Percentiles rank a stretch among this genome's conserved stretches.
These are phyloP conservation scores for Erodium trifolium DNA, from an alignment of 441 rosid species.

Conservation along the genomic window DNA sequence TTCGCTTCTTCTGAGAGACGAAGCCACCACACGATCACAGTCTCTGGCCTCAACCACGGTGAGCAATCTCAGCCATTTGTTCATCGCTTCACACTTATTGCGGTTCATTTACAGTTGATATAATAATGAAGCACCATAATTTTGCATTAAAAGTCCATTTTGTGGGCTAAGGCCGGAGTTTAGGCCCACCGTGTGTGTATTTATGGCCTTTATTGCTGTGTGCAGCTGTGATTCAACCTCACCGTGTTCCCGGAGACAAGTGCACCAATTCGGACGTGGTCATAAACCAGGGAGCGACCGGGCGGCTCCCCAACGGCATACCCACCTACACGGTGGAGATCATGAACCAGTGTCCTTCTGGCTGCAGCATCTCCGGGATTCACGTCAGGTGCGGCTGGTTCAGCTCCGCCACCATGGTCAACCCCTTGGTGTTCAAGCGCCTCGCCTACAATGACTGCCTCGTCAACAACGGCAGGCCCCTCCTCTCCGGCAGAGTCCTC, in stretches of 20 bases:
- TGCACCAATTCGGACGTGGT: slow-evolving; percentile 55
- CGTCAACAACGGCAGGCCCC: slow-evolving; percentile 63
- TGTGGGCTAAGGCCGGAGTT: too few relatives aligned
- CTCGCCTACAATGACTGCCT: slow-evolving; percentile 76
- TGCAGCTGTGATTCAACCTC: neutral
- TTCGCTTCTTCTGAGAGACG: too few relatives aligned
- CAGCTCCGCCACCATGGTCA: slow-evolving; percentile 62
- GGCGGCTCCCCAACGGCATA: slow-evolving; percentile 63
- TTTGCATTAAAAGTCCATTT: too few relatives aligned
- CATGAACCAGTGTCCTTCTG: slow-evolving; percentile 52
- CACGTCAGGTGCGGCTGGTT: slow-evolving; percentile 87
- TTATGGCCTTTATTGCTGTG: neutral
- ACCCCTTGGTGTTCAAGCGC: slow-evolving; percentile 76
- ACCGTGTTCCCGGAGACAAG: too few relatives aligned
- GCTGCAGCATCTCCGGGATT: slow-evolving; percentile 60
- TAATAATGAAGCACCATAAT: too few relatives aligned
- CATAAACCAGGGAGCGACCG: slow-evolving; percentile 60
- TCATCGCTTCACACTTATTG: too few relatives aligned
- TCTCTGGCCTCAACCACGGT: too few relatives aligned
- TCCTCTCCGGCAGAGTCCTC: slow-evolving; percentile 45
- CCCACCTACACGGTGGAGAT: slow-evolving; percentile 79
- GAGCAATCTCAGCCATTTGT: too few relatives aligned
- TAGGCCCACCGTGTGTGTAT: too few relatives aligned
- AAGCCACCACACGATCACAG: too few relatives aligned
- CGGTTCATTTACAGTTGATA: too few relatives aligned